Evolutionary conservation across 805 yeast species (phyloP).

Genomic region (Metschnikowia lachancei): DNA sequence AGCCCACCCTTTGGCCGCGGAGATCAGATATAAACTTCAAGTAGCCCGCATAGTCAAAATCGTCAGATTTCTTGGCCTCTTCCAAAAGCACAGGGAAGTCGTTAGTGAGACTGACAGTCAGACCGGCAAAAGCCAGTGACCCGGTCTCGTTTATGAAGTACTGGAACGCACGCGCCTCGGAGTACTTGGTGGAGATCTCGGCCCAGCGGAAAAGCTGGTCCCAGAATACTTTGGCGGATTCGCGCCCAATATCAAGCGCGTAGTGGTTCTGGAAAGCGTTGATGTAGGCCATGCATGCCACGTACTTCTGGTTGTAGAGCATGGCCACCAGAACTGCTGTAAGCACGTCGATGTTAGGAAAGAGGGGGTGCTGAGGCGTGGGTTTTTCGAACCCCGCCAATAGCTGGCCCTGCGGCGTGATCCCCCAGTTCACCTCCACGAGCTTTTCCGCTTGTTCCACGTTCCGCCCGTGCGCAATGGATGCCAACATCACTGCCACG

Average conservation of each 20-base stretch:
- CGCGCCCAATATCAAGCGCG: constrained; percentile 20
- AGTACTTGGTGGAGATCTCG: constrained; percentile 32
- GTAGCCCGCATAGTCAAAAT: constrained; percentile 41
- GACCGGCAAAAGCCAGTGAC: constrained; percentile 12
- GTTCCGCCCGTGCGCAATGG: constrained; percentile 31
- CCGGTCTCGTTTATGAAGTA: constrained; percentile 25
- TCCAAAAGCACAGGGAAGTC: constrained; percentile 16
- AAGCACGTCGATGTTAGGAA: constrained; percentile 27
- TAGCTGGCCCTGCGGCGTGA: constrained; percentile 24
- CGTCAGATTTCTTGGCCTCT: constrained; percentile 31
- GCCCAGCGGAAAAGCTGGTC: constrained; percentile 38
- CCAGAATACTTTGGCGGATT: constrained; percentile 32
- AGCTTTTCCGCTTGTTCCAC: constrained; percentile 23
- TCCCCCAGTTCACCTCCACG: constrained; percentile 34
- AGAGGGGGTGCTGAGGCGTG: constrained; percentile 16
- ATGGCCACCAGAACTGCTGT: constrained; percentile 33
- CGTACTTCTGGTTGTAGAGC: constrained; percentile 32
- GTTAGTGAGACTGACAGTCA: constrained; percentile 4
- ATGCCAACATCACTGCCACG: constrained; percentile 29
- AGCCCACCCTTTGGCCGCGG: constrained; percentile 24
- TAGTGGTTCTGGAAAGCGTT: constrained; percentile 36
- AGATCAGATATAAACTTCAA: constrained; percentile 27
- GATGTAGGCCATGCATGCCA: constrained; percentile 33
- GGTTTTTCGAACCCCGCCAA: constrained; percentile 9
- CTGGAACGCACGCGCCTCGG: constrained; percentile 27